Base-by-base conservation (phyloP, 179 eudicot genomes). In the Heliamphora pulchella region DNA sequence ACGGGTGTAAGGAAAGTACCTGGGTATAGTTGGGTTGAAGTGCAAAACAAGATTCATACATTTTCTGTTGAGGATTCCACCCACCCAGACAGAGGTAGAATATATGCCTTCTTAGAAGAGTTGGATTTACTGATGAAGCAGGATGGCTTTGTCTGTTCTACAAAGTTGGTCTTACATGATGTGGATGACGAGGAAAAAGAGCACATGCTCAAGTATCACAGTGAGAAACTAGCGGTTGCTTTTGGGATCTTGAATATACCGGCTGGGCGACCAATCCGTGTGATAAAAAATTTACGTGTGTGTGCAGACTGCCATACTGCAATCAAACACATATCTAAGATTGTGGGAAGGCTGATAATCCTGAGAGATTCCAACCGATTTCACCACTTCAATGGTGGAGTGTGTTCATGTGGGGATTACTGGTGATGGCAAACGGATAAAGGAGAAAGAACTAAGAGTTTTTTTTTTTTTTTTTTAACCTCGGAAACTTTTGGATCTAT, bases 1-100 rank as follows among this genome's bases (percentile, higher is more conserved):
- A 84, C 83, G 8, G 90, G 94, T 18, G 86, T 91, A 59, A 87
- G 81, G 77, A 92, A 92, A 86, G 78, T 86, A 5, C 94, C 93
- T 0, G 97, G 97, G 2, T 91, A 89, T 83, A 92, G 97, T 81
- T 92, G 97, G 97, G 81, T 92, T 65, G 97, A 92, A 80, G 94
- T 85, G 77, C 88, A 87, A 81, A 88, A 88, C 86, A 89, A 84
- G 70, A 86, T 89, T 70, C 94, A 92, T 77, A 83, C 87, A 48
- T 92, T 92, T 75, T 86, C 90, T 59, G 93, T 89, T 78, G 94
- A 91, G 17, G 94, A 89, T 76, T 55, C 80, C 57, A 69, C 77
- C 65, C 97, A 92, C 68, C 90, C 87, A 1, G 91, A 92, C 65
- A 87, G 74, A 18, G 85, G 73, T 4, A 84, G 88, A 78, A 92